Conservation (phyloP, 108 stramenopile genomes). For the Discostella stelligeroides region DNA sequence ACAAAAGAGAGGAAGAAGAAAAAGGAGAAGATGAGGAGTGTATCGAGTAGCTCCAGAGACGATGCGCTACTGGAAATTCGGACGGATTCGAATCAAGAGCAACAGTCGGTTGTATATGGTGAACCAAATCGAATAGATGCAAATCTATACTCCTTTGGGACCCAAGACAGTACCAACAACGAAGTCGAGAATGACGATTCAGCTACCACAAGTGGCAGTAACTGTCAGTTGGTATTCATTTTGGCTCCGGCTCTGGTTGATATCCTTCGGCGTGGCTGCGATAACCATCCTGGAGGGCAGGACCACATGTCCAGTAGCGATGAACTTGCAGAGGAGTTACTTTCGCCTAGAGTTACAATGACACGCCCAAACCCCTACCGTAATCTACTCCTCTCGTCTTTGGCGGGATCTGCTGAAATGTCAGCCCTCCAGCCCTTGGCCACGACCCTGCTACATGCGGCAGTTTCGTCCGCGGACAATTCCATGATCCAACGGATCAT, state of each 20-base stretch:
- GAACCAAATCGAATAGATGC: constrained; percentile 16
- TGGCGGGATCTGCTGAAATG: constrained; percentile 46
- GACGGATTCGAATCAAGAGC: constrained; percentile 49
- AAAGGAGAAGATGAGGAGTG: constrained; percentile 7
- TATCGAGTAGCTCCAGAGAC: constrained; percentile 5
- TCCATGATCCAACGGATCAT: constrained; percentile 20
- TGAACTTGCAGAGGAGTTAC: neutral
- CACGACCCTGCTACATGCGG: constrained; percentile 37
- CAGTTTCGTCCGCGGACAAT: constrained; percentile 30
- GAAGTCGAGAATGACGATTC: constrained; percentile 1
- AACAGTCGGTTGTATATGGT: neutral
- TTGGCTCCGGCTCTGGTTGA: constrained; percentile 73
- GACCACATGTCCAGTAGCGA: neutral
- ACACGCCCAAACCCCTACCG: constrained; percentile 48
- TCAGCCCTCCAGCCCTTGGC: constrained; percentile 44
- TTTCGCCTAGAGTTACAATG: neutral
- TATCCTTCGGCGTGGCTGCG: constrained; percentile 51
- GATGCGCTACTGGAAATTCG: constrained; percentile 53
- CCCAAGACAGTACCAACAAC: neutral
- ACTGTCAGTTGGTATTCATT: constrained; percentile 68
- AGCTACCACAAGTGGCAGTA: constrained; percentile 3
- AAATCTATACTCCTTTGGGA: constrained; percentile 37
- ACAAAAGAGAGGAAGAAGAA: constrained; percentile 25
- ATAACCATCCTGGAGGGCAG: constrained; percentile 10
- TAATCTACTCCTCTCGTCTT: constrained; percentile 32